phyloP scores from a whole-genome alignment of 2,329 filamentous ascomycete species.

The Trichoderma cornu-damae region DNA sequence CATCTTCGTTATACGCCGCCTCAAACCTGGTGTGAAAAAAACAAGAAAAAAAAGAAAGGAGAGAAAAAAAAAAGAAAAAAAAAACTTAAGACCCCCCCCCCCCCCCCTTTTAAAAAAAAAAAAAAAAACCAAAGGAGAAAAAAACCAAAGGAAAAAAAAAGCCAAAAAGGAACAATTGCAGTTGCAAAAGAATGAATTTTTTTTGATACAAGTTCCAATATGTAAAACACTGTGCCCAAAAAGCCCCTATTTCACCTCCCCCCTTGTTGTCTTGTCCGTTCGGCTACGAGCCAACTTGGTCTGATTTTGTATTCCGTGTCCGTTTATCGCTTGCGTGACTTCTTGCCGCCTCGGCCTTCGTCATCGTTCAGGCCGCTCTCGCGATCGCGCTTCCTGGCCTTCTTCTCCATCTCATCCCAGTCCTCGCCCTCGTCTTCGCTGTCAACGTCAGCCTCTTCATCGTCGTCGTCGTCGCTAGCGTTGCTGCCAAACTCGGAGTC shows the following conservation, averaged over 20 bases:
- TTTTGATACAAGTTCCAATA: slow-evolving; percentile 12
- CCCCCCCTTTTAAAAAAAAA: too few relatives aligned
- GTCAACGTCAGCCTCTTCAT: slow-evolving; percentile 62
- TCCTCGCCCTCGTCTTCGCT: slow-evolving; percentile 77
- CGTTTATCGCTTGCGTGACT: slow-evolving; percentile 36
- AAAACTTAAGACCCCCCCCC: too few relatives aligned
- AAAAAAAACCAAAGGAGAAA: too few relatives aligned
- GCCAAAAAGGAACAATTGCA: not conserved
- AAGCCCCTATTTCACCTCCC: not conserved
- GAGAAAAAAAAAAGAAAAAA: not conserved
- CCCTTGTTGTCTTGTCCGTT: slow-evolving; percentile 1
- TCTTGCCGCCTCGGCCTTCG: slow-evolving; percentile 65
- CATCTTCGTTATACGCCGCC: not conserved
- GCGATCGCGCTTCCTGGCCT: slow-evolving; percentile 79
- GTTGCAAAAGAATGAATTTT: not conserved
- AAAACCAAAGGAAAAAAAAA: not conserved
- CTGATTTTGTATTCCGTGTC: not conserved
- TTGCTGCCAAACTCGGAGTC: slow-evolving; percentile 93
- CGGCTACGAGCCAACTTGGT: slow-evolving; percentile 1
- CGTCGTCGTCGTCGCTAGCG: slow-evolving; percentile 74
- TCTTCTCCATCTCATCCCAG: slow-evolving; percentile 92
- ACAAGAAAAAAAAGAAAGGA: not conserved
- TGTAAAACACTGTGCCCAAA: slow-evolving; percentile 1
- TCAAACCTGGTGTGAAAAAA: not conserved
- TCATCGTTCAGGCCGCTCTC: slow-evolving; percentile 43